Evolutionary conservation across 768 basidiomycete genomes (phyloP), one percentile per base, ranked within the genome.

Genomic region (Tylopilus balloui): DNA sequence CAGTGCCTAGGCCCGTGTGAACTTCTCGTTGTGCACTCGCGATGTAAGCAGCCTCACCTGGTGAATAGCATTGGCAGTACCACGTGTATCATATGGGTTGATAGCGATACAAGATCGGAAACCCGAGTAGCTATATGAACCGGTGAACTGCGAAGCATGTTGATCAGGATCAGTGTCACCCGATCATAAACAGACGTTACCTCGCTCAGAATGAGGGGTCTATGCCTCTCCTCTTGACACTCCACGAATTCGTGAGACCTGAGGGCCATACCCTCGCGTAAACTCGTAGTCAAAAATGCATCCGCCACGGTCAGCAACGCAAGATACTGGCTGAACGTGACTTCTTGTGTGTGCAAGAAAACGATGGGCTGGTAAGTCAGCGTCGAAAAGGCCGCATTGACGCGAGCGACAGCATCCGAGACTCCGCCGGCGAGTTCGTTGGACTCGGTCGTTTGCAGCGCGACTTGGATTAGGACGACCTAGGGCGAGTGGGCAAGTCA

Each of bases 191-290:
- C 27, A 29, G 35, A 66, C 76, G 7, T n/a, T 39, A 85, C 85
- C 74, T 91, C 89, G 60, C 86, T 89, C 51, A 92, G 63, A 52
- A 92, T 83, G 25, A 92, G 76, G 0, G 87, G 84, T 45, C 88
- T 71, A 52, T 78, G 75, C n/a, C 54, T 60, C 37, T 55, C 81
- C 59, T 88, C 84, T 63, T 92, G 91, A 59, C 88, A 92, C 65
- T 89, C 87, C 11, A 93, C 88, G 60, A 80, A 91, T 64, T 91
- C 88, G 61, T 90, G 88, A 2, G 84, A 83, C 39, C 77, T 65
- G 14, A 92, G 68, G 10, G 89, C 89, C 91, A 93, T 92, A 0
- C 91, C 91, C 66, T 93, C 91, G 3, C 91, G 74, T 66, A 93
- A 69, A 63, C 85, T 87, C 6, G 88, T 87, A 19, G 90, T 84